phyloP scores from a whole-genome alignment of 306 rosid species.

The Corylus americana region DNA sequence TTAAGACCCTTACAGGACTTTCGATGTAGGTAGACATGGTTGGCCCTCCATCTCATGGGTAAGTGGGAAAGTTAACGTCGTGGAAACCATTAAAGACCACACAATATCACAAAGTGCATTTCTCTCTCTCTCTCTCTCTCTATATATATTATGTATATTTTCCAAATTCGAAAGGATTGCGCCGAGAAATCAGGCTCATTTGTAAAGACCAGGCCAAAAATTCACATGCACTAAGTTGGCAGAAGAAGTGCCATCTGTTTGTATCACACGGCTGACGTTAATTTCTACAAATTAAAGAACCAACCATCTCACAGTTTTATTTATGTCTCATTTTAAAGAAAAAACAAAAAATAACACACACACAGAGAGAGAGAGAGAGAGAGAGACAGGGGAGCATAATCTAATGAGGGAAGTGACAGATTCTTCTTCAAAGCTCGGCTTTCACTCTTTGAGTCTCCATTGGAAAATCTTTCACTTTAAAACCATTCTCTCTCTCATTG shows the following conservation, averaged over 20 bases:
- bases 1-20: not conserved
- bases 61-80: constrained; percentile 7
- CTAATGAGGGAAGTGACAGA: constrained; percentile 9
- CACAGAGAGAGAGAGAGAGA: no score
- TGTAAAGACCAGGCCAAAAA: constrained; percentile 1
- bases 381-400: not conserved
- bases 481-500: constrained; percentile 2
- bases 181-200: constrained; percentile 50
- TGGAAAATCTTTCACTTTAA: constrained; percentile 10
- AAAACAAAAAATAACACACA: not conserved
- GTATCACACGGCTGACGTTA: constrained; percentile 17
- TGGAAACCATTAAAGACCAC: not conserved
- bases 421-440: not conserved
- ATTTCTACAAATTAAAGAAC: constrained; percentile 9
- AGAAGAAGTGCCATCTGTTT: constrained; percentile 21
- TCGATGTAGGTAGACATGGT: not conserved
- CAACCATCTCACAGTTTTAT: not conserved
- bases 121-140: no score
- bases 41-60: not conserved
- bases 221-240: constrained; percentile 31
- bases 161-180: constrained; percentile 13
- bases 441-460: constrained; percentile 11
- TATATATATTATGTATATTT: not conserved
- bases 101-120: not conserved
- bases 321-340: not conserved